Conservation (phyloP, 2,329 filamentous ascomycete species). For the Teratosphaeria destructans region DNA sequence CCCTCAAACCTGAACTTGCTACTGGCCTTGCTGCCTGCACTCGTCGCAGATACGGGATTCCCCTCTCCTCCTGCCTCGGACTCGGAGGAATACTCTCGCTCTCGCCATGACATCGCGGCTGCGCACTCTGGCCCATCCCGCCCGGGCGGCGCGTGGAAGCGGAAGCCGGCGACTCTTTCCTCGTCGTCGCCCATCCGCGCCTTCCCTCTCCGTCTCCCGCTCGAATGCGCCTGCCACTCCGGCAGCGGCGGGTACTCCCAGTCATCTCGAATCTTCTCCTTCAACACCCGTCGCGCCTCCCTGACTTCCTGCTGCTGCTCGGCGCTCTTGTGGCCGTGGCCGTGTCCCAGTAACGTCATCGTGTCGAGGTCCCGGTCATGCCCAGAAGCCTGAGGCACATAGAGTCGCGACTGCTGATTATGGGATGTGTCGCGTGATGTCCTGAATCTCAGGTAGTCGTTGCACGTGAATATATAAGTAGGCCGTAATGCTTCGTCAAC, state of each 20-base stretch:
- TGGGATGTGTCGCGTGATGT: neutral
- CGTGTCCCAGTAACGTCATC: slow-evolving; percentile 21
- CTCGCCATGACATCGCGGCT: slow-evolving; percentile 28
- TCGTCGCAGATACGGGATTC: slow-evolving; percentile 5
- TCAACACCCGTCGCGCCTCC: slow-evolving; percentile 32
- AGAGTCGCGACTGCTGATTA: no score
- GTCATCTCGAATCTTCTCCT: slow-evolving; percentile 34
- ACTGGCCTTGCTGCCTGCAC: slow-evolving; percentile 8
- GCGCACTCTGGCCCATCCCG: slow-evolving; percentile 19
- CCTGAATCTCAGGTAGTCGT: neutral
- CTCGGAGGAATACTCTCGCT: slow-evolving; percentile 33
- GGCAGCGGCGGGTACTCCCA: slow-evolving; percentile 34
- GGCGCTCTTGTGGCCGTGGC: slow-evolving; percentile 10
- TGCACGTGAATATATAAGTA: neutral
- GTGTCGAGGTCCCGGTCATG: neutral
- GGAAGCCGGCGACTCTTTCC: slow-evolving; percentile 19
- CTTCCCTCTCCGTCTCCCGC: neutral
- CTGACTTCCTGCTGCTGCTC: slow-evolving; percentile 33
- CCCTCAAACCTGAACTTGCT: slow-evolving; percentile 33
- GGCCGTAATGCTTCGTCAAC: neutral
- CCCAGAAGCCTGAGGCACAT: no score
- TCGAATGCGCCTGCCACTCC: slow-evolving; percentile 12
- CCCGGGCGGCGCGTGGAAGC: slow-evolving; percentile 11
- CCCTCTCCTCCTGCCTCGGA: slow-evolving; percentile 13
- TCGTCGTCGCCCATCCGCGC: neutral